A percentile compares a stretch with the other conserved stretches of the same genome.
phyloP scores from a whole-genome alignment of 768 basidiomycete species.

The Pulveroboletus sp. region DNA sequence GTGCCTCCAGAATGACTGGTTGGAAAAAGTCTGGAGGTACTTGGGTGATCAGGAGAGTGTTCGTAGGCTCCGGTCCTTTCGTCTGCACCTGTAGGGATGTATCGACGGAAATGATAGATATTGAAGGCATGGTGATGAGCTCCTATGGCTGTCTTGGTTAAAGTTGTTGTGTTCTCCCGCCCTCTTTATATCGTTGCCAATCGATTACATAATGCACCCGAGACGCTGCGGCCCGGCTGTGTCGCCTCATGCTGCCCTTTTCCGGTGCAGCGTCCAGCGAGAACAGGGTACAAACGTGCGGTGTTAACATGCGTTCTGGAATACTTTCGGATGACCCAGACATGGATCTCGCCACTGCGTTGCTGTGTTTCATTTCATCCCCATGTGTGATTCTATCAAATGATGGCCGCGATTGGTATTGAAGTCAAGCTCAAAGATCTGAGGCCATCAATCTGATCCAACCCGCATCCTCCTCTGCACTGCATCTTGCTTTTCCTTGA shows the following conservation, averaged over 20 bases:
- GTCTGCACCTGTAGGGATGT: not conserved
- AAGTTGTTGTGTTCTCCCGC: not conserved
- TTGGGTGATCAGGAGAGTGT: slow-evolving; percentile 78
- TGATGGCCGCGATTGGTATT: slow-evolving; percentile 4
- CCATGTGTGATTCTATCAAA: not conserved
- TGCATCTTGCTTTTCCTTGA: slow-evolving; percentile 62
- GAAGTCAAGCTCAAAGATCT: not conserved
- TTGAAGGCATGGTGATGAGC: slow-evolving; percentile 20
- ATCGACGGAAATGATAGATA: slow-evolving; percentile 25
- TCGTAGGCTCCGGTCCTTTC: slow-evolving; percentile 43
- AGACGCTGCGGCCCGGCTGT: slow-evolving; percentile 17
- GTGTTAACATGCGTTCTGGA: slow-evolving; percentile 15
- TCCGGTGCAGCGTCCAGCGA: not conserved
- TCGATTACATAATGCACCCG: slow-evolving; percentile 19
- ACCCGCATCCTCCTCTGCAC: slow-evolving; percentile 63
- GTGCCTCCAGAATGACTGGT: slow-evolving; percentile 56
- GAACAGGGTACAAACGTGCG: slow-evolving; percentile 3
- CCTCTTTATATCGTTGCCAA: slow-evolving; percentile 4
- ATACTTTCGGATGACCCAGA: slow-evolving; percentile 2
- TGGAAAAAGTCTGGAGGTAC: slow-evolving; percentile 78
- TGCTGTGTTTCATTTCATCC: slow-evolving; percentile 10
- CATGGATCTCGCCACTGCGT: not conserved
- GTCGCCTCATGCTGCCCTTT: slow-evolving; percentile 5
- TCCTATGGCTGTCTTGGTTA: not conserved
- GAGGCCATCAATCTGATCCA: slow-evolving; percentile 9